Evolutionary conservation across 164 flowering plant genomes (phyloP).

Genomic region (Magnolia officinalis): DNA sequence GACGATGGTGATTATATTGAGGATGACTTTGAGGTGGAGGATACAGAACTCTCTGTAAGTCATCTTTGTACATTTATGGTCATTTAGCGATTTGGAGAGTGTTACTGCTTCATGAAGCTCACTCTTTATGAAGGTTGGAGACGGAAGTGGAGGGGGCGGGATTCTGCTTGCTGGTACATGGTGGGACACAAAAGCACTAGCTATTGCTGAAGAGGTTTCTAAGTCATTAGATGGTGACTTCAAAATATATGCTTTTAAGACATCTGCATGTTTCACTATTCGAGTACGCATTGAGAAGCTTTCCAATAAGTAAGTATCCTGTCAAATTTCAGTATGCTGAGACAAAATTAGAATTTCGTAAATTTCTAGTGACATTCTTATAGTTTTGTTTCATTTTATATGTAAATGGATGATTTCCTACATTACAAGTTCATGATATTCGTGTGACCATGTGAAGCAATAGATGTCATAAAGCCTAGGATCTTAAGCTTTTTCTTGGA

Average conservation of each 20-base stretch:
- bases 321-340: background rate
- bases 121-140: conserved; percentile 52
- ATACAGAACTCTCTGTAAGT: conserved; percentile 53
- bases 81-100: background rate
- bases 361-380: too few relatives aligned
- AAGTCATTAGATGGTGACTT: conserved; percentile 61
- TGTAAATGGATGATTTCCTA: too few relatives aligned
- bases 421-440: too few relatives aligned
- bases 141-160: conserved; percentile 92
- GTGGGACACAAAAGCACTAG: conserved; percentile 81
- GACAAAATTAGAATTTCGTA: background rate
- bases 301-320: conserved; percentile 64
- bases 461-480: too few relatives aligned
- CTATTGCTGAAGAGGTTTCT: conserved; percentile 61
- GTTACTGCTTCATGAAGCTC: background rate
- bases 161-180: conserved; percentile 67
- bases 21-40: conserved; percentile 44
- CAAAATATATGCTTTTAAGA: conserved; percentile 71
- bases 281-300: conserved; percentile 84
- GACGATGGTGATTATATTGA: conserved; percentile 37
- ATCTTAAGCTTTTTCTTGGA: too few relatives aligned
- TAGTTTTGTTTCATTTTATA: too few relatives aligned
- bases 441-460: too few relatives aligned
- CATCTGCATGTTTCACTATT: conserved; percentile 50
- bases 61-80: background rate